Base-by-base conservation (phyloP, 768 basidiomycete species). In the Tricholoma hemisulphureum region DNA sequence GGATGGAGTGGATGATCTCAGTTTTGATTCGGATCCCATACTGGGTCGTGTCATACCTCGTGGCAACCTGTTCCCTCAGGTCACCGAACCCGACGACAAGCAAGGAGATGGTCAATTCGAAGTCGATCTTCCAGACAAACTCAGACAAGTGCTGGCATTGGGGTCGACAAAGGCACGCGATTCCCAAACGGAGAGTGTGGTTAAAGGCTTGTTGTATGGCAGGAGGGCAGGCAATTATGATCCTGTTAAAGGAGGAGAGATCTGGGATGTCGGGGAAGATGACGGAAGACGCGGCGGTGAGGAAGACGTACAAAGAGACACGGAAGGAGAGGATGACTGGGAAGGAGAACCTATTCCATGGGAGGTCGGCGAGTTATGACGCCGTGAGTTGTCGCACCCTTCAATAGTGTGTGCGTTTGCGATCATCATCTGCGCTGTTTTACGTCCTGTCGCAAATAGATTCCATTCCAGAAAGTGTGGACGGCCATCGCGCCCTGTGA, bases 331-430 rank as follows among this genome's bases (percentile, higher is more conserved):
- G 64, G 81, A 82, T 41, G 86, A 87, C 61, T 93, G 91, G 91
- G 91, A 91, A 71, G 84, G 87, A 32, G 90, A 91, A 70, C 86
- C 87, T 34, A 80, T 91, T 32, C 87, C 90, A 58, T 93, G 91
- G 91, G 88, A 88, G 71, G 78, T 83, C 8, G 91, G 84, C 53
- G 91, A 91, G 64, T 64, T 93, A 71, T 55, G 34, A 45, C n/a
- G 26, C 43, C 14, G n/a, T 53, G 37, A n/a, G 31, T 34, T 48
- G 53, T 46, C 31, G 45, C 37, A 10, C 20, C 53, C 43, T 18
- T n/a, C 23, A 41, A 23, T 29, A 63, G 51, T 59, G n/a, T 49
- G 64, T 64, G 51, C 59, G 61, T 65, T 57, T 49, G n/a, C 46
- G 46, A 29, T 49, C 26, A 49, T 28, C 8, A 28, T 49, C 28